Percentiles rank a stretch among this genome's conserved stretches.
Evolutionary conservation across 2,329 filamentous ascomycete genomes (phyloP).

Genomic region (Graphiopsis chlorocephala): DNA sequence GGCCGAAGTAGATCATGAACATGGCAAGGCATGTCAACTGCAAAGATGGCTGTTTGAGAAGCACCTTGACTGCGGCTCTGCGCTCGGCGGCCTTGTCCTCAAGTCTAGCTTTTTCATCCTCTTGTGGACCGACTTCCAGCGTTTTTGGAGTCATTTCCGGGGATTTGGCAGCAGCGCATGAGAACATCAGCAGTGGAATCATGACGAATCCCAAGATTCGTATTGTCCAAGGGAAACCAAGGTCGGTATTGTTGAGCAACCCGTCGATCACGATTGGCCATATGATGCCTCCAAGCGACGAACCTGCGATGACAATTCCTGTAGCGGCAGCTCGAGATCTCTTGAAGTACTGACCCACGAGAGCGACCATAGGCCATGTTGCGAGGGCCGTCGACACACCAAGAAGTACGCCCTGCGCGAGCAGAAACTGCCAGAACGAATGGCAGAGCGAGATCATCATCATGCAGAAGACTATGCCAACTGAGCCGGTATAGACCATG

Average conservation of each 20-base stretch:
- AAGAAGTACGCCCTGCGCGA: conserved; percentile 48
- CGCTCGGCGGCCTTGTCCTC: not conserved
- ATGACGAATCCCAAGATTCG: conserved; percentile 53
- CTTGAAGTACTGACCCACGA: conserved; percentile 63
- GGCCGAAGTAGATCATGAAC: conserved; percentile 32
- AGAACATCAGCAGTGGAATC: conserved; percentile 39
- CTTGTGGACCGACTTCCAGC: not conserved
- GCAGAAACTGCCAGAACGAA: conserved; percentile 49
- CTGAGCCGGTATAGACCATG: conserved; percentile 37
- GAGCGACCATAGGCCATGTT: conserved; percentile 60
- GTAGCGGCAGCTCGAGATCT: conserved; percentile 54
- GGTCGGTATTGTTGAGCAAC: conserved; percentile 44
- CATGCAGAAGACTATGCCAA: conserved; percentile 46
- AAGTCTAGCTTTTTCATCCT: not conserved
- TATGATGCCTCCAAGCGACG: conserved; percentile 47
- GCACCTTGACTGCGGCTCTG: not conserved
- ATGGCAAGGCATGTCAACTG: conserved; percentile 19
- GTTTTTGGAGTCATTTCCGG: not conserved
- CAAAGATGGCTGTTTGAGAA: conserved; percentile 18
- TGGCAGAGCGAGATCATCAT: conserved; percentile 50
- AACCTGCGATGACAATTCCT: conserved; percentile 56
- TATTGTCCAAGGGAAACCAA: conserved; percentile 56
- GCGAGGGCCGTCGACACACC: conserved; percentile 57
- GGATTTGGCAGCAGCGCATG: not conserved
- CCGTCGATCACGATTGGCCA: conserved; percentile 49